Evolutionary conservation across 2,329 filamentous ascomycete species (phyloP), one percentile per base, ranked within the genome.

Genomic region (Exutisphaerella laricina): DNA sequence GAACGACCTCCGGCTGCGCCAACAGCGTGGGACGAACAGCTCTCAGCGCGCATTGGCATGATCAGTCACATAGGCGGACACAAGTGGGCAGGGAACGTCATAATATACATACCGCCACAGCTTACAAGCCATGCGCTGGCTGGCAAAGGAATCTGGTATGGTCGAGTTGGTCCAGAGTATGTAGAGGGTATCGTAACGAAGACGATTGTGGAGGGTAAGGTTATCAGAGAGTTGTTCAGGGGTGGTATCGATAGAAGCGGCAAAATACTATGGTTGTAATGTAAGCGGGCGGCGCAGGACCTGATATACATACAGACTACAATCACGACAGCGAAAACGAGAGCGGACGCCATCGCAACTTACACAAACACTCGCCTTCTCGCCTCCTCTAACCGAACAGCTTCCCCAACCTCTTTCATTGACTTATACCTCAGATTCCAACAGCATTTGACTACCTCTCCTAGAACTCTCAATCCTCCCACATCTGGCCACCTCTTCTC

Each of bases 1-100:
- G 38, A 75, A 66, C 0, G 68, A 72, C 1, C 70, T 73, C 6
- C 23, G 5, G 6, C 43, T 12, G 46, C 50, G 1, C 47, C 52
- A 12, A 43, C 50, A 5, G 54, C 55, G 9, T 33, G 50, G 12
- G 57, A 46, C 47, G 51, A 53, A 46, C 39, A 48, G 8, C 51
- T 53, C 5, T 68, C 72, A 1, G 84, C 80, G 2, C 69, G 80
- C 35, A 75, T 89, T 0, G 86, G 78, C 0, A 58, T 83, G 41
- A 84, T 89, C 42, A 87, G 82, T 48, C 87, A 94, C 57, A 81
- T 94, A 40, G 85, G 86, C 1, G 87, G 87, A 0, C 87, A 94
- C 65, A 89, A 88, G 62, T 90, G 83, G 61, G 87, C 87, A 0
- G 87, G 87, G 1, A 94, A 94, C 62, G 77, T 90, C 25, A 88